Evolutionary conservation across 1,284 basidiomycete genomes (phyloP).

Genomic region (Mrakiaceae sp.): DNA sequence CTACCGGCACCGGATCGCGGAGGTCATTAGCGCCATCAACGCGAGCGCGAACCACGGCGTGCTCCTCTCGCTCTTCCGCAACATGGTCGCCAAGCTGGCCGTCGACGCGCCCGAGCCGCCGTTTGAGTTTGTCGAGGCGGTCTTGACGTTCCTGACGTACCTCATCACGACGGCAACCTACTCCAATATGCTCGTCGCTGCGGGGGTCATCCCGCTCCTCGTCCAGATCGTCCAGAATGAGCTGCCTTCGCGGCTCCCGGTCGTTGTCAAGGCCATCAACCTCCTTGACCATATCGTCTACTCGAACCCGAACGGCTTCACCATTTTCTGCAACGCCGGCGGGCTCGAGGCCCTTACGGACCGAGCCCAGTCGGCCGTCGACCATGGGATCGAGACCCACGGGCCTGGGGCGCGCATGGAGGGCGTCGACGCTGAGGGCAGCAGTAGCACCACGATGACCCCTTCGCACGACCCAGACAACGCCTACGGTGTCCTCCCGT

Average conservation of each 20-base stretch:
- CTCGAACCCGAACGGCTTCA: conserved; percentile 75
- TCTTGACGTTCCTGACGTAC: conserved; percentile 77
- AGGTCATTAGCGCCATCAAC: conserved; percentile 82
- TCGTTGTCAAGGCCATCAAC: conserved; percentile 79
- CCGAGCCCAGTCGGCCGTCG: conserved; percentile 68
- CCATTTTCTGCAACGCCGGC: conserved; percentile 69
- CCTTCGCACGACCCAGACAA: background rate
- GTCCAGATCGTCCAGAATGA: conserved; percentile 76
- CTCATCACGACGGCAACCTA: conserved; percentile 73
- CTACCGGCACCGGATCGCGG: conserved; percentile 69
- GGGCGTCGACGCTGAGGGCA: background rate
- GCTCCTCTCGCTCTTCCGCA: conserved; percentile 73
- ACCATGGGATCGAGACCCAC: conserved; percentile 46
- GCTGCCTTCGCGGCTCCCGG: conserved; percentile 47
- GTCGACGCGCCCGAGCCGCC: conserved; percentile 39
- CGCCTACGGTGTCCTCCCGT: conserved; percentile 40
- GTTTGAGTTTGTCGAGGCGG: conserved; percentile 70
- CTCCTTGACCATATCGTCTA: conserved; percentile 88
- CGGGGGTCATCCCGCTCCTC: conserved; percentile 82
- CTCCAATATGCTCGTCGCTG: conserved; percentile 89
- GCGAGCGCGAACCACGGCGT: conserved; percentile 95
- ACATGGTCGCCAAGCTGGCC: conserved; percentile 57
- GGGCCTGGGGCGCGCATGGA: background rate
- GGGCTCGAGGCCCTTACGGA: conserved; percentile 79
- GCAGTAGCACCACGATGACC: too few species aligned